Conservation (phyloP, 2,329 filamentous ascomycete species). For the Phyllachora maydis region DNA sequence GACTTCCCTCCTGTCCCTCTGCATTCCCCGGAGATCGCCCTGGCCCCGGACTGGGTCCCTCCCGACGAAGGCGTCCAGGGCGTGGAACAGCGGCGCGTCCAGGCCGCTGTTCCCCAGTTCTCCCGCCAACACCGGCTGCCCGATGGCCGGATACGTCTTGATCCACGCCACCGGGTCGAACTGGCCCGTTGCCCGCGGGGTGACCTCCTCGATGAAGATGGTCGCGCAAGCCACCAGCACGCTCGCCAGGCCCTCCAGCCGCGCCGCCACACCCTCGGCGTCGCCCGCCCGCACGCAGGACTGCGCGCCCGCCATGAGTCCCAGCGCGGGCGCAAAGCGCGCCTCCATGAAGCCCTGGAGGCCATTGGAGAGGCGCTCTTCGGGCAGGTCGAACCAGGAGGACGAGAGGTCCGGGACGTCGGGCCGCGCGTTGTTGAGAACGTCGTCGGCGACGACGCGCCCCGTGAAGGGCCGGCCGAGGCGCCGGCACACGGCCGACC, state of each 20-base stretch:
- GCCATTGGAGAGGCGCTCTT: not conserved
- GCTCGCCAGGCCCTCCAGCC: not conserved
- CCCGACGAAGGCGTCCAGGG: not conserved
- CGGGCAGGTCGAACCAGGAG: not conserved
- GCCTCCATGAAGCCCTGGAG: not conserved
- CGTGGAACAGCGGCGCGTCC: slow-evolving; percentile 1
- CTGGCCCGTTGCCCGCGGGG: not conserved
- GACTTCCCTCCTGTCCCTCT: too few species aligned
- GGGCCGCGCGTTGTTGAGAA: not conserved
- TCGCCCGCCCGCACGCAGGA: not conserved
- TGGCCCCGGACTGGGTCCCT: not conserved
- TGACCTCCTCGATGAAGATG: not conserved
- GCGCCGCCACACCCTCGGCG: not conserved
- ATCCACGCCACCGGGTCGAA: slow-evolving; percentile 1
- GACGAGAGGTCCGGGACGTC: not conserved
- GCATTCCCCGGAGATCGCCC: too few species aligned
- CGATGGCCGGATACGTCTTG: slow-evolving; percentile 1
- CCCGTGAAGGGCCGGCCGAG: not conserved
- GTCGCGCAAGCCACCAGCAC: not conserved
- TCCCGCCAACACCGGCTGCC: not conserved
- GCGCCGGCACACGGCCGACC: not conserved
- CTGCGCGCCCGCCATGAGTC: not conserved
- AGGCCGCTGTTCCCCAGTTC: not conserved
- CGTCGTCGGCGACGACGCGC: not conserved
- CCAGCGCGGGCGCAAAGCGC: not conserved